These are phyloP conservation scores for Excoecaria agallocha DNA, from an alignment of 345 rosid genomes.

Conservation along the genomic window DNA sequence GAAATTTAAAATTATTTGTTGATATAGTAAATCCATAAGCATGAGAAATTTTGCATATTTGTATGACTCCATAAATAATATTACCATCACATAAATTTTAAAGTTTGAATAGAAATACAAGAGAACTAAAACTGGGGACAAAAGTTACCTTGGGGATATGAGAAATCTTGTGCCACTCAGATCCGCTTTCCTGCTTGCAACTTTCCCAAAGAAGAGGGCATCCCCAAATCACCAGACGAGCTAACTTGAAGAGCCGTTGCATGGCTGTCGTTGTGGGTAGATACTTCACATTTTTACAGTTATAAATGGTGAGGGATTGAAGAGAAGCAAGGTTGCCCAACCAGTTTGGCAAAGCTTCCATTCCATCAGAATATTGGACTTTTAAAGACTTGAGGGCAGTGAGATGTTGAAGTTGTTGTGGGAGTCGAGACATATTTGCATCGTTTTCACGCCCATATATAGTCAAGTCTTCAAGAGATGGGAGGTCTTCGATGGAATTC, in stretches of 20 bases:
- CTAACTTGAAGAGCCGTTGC: neutral
- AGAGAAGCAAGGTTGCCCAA: conserved; percentile 8
- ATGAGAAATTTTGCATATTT: too few species aligned
- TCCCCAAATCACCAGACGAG: neutral
- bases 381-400: neutral
- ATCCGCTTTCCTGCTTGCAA: neutral
- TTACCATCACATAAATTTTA: too few species aligned
- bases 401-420: conserved; percentile 9
- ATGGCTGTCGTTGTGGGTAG: neutral
- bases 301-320: neutral
- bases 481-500: neutral
- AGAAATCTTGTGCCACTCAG: conserved; percentile 6
- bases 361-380: neutral
- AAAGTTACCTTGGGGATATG: neutral
- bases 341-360: conserved; percentile 1
- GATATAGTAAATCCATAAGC: too few species aligned
- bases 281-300: neutral
- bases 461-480: neutral
- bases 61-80: too few species aligned
- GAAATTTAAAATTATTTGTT: too few species aligned
- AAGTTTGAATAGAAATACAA: too few species aligned
- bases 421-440: neutral
- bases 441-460: neutral
- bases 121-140: too few species aligned
- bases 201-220: neutral